phyloP scores from a whole-genome alignment of 2,329 filamentous ascomycete species.

The Penicillium sp. region DNA sequence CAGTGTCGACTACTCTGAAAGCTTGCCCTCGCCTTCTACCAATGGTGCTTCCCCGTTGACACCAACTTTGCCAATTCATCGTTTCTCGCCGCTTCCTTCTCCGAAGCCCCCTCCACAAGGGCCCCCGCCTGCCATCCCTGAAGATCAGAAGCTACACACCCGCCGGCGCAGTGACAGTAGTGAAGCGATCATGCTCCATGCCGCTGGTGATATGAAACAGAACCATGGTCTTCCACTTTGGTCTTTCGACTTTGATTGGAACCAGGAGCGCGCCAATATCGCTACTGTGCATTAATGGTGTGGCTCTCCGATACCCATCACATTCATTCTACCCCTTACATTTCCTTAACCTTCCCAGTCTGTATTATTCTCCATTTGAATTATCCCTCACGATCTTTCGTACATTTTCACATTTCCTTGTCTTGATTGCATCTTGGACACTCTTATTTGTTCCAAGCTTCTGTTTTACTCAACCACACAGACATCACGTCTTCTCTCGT shows the following conservation, averaged over 20 bases:
- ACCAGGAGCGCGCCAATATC: constrained; percentile 41
- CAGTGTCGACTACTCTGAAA: constrained; percentile 40
- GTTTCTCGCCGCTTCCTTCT: constrained; percentile 36
- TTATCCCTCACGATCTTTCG: constrained; percentile 1
- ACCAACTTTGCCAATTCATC: constrained; percentile 39
- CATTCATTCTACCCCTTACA: constrained; percentile 5
- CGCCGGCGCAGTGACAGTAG: constrained; percentile 44
- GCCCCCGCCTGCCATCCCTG: constrained; percentile 33
- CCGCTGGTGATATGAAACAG: constrained; percentile 51
- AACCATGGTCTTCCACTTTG: constrained; percentile 50
- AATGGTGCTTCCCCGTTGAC: constrained; percentile 40
- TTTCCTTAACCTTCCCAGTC: constrained; percentile 1
- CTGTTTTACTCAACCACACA: background rate
- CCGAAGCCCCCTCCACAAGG: constrained; percentile 33
- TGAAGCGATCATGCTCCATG: constrained; percentile 46
- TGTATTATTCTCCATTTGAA: background rate
- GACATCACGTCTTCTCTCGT: background rate
- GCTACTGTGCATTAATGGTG: constrained; percentile 35
- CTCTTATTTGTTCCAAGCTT: background rate
- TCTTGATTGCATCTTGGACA: constrained; percentile 2
- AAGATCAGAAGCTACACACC: constrained; percentile 36
- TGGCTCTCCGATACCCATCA: constrained; percentile 3
- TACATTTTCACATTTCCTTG: constrained; percentile 6
- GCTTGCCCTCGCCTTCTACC: constrained; percentile 37
- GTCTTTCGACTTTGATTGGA: constrained; percentile 36